Evolutionary conservation across 2,329 filamentous ascomycete genomes (phyloP).

Genomic region (Exophiala sp.): DNA sequence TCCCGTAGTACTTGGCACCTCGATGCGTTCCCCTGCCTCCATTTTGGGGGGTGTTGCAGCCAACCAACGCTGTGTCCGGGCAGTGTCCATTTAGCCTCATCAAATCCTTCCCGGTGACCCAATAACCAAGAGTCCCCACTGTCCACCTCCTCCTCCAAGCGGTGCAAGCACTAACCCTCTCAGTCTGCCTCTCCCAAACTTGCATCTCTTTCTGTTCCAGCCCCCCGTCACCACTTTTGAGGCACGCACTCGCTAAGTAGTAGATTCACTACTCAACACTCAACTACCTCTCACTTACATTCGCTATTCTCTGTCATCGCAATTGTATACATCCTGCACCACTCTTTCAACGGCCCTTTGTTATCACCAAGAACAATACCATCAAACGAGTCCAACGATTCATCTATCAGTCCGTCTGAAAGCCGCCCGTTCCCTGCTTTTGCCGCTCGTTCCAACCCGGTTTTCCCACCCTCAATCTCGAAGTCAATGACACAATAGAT

Average conservation of each 20-base stretch:
- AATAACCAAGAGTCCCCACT: background rate
- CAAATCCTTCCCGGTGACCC: background rate
- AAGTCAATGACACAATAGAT: slow-evolving; percentile 22
- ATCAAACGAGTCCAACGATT: too few relatives aligned
- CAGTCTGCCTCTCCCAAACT: slow-evolving; percentile 7
- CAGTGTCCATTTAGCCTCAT: background rate
- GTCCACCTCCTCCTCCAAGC: background rate
- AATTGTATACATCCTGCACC: background rate
- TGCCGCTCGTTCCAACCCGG: slow-evolving; percentile 20
- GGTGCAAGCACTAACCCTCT: background rate
- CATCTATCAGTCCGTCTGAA: slow-evolving; percentile 3
- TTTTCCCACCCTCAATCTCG: slow-evolving; percentile 8
- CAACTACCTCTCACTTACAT: slow-evolving; percentile 11
- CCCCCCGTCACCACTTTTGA: slow-evolving; percentile 16
- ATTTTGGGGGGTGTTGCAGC: background rate
- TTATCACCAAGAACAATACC: slow-evolving; percentile 7
- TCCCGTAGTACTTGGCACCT: background rate
- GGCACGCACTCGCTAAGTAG: background rate
- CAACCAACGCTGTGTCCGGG: background rate
- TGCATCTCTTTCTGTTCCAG: slow-evolving; percentile 23
- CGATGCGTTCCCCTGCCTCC: background rate
- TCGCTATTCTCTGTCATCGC: slow-evolving; percentile 17
- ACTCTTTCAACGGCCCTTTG: slow-evolving; percentile 10
- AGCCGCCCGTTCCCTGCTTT: slow-evolving; percentile 3
- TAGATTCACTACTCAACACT: slow-evolving; percentile 1